Evolutionary conservation across 345 rosid genomes (phyloP), one percentile per base, ranked within the genome.

Genomic region (Crucihimalaya himalaica): DNA sequence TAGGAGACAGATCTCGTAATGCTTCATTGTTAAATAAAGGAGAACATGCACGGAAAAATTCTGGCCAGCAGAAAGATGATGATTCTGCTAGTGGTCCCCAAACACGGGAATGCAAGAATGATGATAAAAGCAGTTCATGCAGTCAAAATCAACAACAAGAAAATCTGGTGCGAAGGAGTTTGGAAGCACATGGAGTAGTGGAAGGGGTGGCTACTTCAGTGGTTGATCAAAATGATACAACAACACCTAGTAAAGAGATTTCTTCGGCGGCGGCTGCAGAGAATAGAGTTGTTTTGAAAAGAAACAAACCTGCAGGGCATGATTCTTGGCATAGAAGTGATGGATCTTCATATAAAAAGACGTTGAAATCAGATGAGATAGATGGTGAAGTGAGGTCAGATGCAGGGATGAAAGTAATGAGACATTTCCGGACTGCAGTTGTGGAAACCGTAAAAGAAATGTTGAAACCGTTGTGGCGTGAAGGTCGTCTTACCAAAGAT

Each of bases 391-490:
- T 70, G 12, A 87, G 74, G 78, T 78, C 79, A 74, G 81, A 83
- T 48, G 84, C 58, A 45, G 84, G 86, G 23, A 51, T n/a, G 40
- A 92, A 85, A 85, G 79, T 76, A 13, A 63, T 54, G 70, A 87
- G 84, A 81, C 85, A 79, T 52, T 88, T 92, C 69, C 86, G 89
- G 60, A 74, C 78, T 66, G 86, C 81, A 56, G 87, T 92, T 60
- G 79, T 92, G 58, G 96, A 87, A 52, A 79, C 75, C 42, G 78
- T 90, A 19, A 92, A 90, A 69, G 96, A 87, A 48, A 62, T 87
- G 65, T 66, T 92, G 83, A 88, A 86, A 82, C 99, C 99, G 35
- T 53, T 79, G 28, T 95, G 99, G 99, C 88, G 83, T 28, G 91
- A 86, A 29, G 97, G 98, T 56, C 89, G 74, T 78, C 86, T 95